Percentiles rank a stretch among this genome's conserved stretches.
Evolutionary conservation across 495 filamentous ascomycete genomes (phyloP).

Genomic region (Aspergillus mulundensis): DNA sequence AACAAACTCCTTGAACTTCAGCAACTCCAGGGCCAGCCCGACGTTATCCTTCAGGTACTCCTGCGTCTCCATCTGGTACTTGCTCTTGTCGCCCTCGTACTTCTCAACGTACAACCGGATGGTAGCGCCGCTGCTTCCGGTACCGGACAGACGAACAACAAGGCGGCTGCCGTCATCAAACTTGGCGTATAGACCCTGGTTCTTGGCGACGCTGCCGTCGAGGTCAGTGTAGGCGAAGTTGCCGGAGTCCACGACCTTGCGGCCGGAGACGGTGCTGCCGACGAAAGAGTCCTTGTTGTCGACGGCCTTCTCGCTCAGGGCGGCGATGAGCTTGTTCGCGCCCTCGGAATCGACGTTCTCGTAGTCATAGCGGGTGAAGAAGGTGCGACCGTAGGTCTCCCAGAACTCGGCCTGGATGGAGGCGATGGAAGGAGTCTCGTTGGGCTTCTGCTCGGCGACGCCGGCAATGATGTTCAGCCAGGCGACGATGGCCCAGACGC

Average conservation of each 20-base stretch:
- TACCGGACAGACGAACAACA: constrained; percentile 89
- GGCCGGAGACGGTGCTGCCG: constrained; percentile 72
- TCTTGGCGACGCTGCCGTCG: constrained; percentile 89
- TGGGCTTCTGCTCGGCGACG: constrained; percentile 74
- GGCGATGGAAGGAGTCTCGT: constrained; percentile 76
- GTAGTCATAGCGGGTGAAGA: constrained; percentile 99
- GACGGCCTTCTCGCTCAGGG: constrained; percentile 59
- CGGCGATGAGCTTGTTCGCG: constrained; percentile 80
- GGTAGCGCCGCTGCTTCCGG: constrained; percentile 89
- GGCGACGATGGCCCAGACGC: constrained; percentile 92
- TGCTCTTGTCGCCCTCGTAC: constrained; percentile 71
- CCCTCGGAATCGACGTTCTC: constrained; percentile 88
- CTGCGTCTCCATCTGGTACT: constrained; percentile 74
- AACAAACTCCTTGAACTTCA: constrained; percentile 87
- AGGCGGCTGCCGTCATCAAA: constrained; percentile 94
- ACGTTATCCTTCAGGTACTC: constrained; percentile 93
- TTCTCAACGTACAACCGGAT: constrained; percentile 96
- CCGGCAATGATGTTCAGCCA: constrained; percentile 99
- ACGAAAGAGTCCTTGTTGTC: constrained; percentile 72
- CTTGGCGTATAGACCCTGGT: constrained; percentile 92
- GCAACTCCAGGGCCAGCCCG: constrained; percentile 70
- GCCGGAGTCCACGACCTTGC: constrained; percentile 82
- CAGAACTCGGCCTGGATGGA: constrained; percentile 97
- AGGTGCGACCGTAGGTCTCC: constrained; percentile 92
- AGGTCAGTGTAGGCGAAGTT: constrained; percentile 98